phyloP scores from a whole-genome alignment of 768 basidiomycete species.

The Filobasidium wieringae region DNA sequence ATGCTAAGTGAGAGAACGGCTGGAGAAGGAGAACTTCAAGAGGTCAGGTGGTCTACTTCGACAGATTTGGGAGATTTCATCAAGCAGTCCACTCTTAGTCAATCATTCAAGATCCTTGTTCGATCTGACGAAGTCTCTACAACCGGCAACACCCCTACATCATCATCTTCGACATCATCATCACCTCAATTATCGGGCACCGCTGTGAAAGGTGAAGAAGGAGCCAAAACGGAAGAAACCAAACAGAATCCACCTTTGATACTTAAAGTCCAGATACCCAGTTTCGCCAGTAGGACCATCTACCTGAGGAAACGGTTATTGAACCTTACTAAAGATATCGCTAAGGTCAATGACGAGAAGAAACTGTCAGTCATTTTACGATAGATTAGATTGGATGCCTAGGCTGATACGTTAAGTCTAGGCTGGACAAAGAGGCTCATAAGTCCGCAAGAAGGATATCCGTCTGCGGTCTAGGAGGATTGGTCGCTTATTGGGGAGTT shows the following conservation, averaged over 20 bases:
- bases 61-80: slow-evolving; percentile 60
- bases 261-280: slow-evolving; percentile 52
- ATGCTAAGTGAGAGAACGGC: slow-evolving; percentile 20
- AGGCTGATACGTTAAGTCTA: background rate
- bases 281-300: slow-evolving; percentile 52
- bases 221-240: background rate
- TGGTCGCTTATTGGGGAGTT: slow-evolving; percentile 54
- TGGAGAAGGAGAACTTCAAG: slow-evolving; percentile 24
- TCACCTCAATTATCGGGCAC: background rate
- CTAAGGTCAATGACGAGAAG: slow-evolving; percentile 50
- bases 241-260: slow-evolving; percentile 12
- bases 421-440: slow-evolving; percentile 48
- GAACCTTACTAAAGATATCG: slow-evolving; percentile 43
- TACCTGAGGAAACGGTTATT: slow-evolving; percentile 48
- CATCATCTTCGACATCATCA: background rate
- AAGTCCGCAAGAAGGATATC: slow-evolving; percentile 51
- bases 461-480: slow-evolving; percentile 49
- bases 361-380: slow-evolving; percentile 38
- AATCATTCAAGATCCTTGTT: slow-evolving; percentile 47
- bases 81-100: slow-evolving; percentile 49
- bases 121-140: slow-evolving; percentile 31
- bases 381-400: background rate
- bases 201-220: background rate
- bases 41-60: slow-evolving; percentile 50
- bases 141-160: background rate